Conservation (phyloP, 1,139 yeast genomes). For the Kurtzmaniella quercitrusa region DNA sequence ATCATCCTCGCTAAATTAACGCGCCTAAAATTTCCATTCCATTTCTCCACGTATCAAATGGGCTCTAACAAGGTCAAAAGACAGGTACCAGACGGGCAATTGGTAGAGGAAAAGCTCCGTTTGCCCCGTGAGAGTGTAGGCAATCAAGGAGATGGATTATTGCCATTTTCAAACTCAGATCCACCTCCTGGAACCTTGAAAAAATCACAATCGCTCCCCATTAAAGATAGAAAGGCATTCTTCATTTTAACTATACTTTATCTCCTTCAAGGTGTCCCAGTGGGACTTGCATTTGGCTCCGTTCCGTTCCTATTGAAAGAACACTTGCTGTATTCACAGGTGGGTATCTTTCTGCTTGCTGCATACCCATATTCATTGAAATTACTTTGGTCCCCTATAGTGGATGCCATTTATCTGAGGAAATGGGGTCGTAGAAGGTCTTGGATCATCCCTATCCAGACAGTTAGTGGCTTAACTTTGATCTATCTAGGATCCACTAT, state of each 20-base stretch:
- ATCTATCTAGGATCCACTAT: conserved; percentile 58
- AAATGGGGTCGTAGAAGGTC: conserved; percentile 78
- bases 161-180: not conserved
- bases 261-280: conserved; percentile 89
- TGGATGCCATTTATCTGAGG: conserved; percentile 74
- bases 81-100: not conserved
- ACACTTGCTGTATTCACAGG: conserved; percentile 78
- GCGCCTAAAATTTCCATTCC: too few relatives aligned
- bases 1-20: too few relatives aligned
- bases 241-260: conserved; percentile 67
- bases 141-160: not conserved
- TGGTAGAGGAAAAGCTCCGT: not conserved
- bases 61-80: not conserved
- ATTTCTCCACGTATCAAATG: not conserved
- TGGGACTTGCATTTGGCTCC: conserved; percentile 93
- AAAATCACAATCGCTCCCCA: conserved; percentile 21
- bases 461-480: conserved; percentile 66
- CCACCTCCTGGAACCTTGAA: not conserved
- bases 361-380: conserved; percentile 93
- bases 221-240: conserved; percentile 65
- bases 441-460: conserved; percentile 93
- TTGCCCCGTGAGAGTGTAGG: not conserved
- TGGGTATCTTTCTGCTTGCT: conserved; percentile 87
- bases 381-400: conserved; percentile 92
- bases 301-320: conserved; percentile 89